Percentiles rank a stretch among this genome's conserved stretches.
Evolutionary conservation across 352 stramenopile genomes (phyloP).

Genomic region (Globisporangium recalcitrans): DNA sequence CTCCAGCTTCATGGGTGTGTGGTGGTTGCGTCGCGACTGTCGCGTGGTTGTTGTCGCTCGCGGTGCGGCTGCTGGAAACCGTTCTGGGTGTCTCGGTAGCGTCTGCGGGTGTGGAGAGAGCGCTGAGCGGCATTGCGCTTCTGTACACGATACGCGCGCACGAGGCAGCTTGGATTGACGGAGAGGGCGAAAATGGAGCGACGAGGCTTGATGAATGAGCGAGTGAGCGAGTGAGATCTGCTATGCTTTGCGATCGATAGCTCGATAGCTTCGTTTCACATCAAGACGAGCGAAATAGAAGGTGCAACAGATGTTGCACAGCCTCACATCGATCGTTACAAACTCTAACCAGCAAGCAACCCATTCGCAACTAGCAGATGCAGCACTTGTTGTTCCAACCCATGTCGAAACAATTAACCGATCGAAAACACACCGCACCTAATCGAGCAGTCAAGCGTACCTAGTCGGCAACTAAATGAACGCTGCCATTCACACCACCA

Average conservation of each 20-base stretch:
- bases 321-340: too few relatives aligned
- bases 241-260: neutral
- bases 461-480: neutral
- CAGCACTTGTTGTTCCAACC: too few relatives aligned
- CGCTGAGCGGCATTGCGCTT: neutral
- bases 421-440: too few relatives aligned
- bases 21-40: neutral
- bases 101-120: neutral
- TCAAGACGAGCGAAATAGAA: neutral
- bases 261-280: constrained; percentile 6
- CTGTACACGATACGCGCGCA: neutral
- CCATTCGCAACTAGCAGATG: too few relatives aligned
- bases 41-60: constrained; percentile 8
- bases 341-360: neutral
- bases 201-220: neutral
- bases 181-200: neutral
- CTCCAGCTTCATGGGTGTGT: neutral
- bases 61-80: neutral
- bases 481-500: neutral
- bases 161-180: neutral
- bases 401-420: too few relatives aligned
- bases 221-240: neutral
- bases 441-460: neutral
- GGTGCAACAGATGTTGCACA: neutral
- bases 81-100: neutral